Conservation (phyloP, 345 rosid species). For the Eucalyptus cloeziana region DNA sequence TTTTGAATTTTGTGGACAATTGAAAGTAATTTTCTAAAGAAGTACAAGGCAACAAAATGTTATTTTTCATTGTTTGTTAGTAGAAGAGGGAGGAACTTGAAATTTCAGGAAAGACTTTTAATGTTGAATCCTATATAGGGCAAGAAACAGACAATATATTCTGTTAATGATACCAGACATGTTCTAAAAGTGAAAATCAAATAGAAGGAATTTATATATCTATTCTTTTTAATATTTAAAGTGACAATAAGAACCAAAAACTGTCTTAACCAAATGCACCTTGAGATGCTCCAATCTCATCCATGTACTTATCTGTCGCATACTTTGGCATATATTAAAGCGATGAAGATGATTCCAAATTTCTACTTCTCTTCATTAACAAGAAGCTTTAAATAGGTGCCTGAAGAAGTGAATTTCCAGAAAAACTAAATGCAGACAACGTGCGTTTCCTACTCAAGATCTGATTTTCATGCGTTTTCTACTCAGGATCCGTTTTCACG, state of each 20-base stretch:
- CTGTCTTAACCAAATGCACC: background rate
- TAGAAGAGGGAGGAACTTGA: background rate
- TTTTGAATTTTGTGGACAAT: background rate
- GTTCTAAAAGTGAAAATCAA: background rate
- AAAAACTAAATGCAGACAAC: too few relatives aligned
- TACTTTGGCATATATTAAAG: background rate
- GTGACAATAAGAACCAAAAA: background rate
- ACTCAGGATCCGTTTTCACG: background rate
- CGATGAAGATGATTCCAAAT: background rate
- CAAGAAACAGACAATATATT: background rate
- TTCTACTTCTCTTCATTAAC: background rate
- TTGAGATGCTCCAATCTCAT: background rate
- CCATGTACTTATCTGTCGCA: background rate
- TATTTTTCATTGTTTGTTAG: background rate
- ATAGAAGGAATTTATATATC: background rate
- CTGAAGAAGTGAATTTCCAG: constrained; percentile 2
- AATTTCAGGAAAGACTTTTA: background rate
- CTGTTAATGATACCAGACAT: background rate
- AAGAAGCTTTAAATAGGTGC: background rate
- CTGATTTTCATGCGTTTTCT: background rate
- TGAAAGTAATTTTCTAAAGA: background rate
- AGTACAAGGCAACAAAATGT: background rate
- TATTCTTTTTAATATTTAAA: background rate
- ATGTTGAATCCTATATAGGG: background rate
- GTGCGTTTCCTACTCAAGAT: background rate